Evolutionary conservation across 192 early-diverging fungal species (phyloP), one percentile per base, ranked within the genome.

Genomic region (Entrophospora sp.): DNA sequence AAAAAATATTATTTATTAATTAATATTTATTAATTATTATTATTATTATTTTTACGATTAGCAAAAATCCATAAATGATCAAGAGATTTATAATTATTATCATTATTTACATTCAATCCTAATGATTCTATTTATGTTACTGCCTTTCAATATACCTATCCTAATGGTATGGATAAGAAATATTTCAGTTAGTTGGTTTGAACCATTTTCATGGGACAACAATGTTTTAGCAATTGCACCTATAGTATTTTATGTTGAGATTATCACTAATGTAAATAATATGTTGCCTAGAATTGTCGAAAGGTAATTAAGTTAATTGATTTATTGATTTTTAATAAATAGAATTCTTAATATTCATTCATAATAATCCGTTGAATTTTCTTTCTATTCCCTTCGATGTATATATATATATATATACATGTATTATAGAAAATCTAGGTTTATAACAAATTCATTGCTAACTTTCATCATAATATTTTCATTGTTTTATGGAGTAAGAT

Each of bases 111-210:
- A 85, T 67, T 84, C 85, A 0, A 73, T 87, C 38, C 77, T 89
- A 38, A 58, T 91, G 45, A 75, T 91, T 62, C 80, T 87, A 64
- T 83, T 89, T 52, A 79, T 80, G 44, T 71, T 88, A 20, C 69
- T 91, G 18, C 89, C 89, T 14, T 89, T 85, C 65, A 89, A 84
- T 69, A 66, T 79, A n/a, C 87, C 89, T 0, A 86, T 88, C 52
- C 73, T 91, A 8, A 75, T 89, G 60, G 87, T 91, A 4, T 91
- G 89, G 89, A 85, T 88, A 58, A 76, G 88, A 25, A 91, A 91
- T 61, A 65, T 91, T 35, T 82, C 86, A 18, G 89, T 91, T 8
- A 70, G 85, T 61, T 91, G 89, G 89, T 88, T 85, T 63, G 89
- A 85, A 27, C 88, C 88, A 12, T 87, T 89, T 13, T 84, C 89